phyloP scores from a whole-genome alignment of 164 flowering plant species.

The Umbellularia californica region DNA sequence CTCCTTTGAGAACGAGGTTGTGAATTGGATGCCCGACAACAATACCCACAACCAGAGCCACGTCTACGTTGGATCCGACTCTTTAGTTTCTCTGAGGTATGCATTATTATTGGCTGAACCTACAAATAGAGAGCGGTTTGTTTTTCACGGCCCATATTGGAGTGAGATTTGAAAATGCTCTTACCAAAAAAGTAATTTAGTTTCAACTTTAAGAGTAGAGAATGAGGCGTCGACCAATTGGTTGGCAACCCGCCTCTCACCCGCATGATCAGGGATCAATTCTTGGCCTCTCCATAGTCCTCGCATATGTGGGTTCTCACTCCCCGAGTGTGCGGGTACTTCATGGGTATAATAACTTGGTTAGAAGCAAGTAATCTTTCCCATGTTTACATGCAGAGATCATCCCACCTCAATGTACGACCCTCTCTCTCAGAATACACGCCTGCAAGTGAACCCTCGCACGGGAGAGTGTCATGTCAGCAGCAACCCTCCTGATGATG shows the following conservation, averaged over 20 bases:
- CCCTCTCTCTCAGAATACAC: slow-evolving; percentile 19
- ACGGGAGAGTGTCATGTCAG: slow-evolving; percentile 32
- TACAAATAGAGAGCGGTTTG: no score
- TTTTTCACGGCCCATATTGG: no score
- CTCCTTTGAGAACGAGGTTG: slow-evolving; percentile 28
- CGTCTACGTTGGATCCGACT: slow-evolving; percentile 26
- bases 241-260: no score
- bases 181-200: no score
- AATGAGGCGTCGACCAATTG: no score
- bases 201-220: no score
- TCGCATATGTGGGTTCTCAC: background rate
- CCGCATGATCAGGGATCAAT: no score
- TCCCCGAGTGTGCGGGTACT: no score
- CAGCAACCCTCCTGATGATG: slow-evolving; percentile 15
- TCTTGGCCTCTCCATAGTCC: background rate
- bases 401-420: slow-evolving; percentile 25
- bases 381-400: slow-evolving; percentile 22
- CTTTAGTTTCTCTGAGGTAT: slow-evolving; percentile 30
- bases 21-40: slow-evolving; percentile 34
- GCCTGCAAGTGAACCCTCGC: slow-evolving; percentile 25
- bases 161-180: no score
- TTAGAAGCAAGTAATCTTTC: background rate
- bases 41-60: slow-evolving; percentile 22
- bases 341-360: no score
- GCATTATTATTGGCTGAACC: no score